Conservation (phyloP, 441 rosid genomes). For the Croton setiger region DNA sequence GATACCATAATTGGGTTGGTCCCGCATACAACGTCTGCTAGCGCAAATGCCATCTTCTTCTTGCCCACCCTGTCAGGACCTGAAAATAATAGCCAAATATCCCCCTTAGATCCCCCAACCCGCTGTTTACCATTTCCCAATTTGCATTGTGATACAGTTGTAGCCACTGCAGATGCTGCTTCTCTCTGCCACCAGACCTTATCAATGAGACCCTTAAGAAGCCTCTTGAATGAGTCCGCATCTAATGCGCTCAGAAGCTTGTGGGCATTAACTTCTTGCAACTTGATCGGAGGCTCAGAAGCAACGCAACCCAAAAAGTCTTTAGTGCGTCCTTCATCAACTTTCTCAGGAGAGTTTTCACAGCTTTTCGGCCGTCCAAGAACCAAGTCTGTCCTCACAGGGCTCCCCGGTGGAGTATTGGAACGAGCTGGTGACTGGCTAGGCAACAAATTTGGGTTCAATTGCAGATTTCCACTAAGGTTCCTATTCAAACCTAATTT, state of each 20-base stretch:
- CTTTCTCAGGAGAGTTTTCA: slow-evolving; percentile 36
- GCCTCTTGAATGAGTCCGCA: slow-evolving; percentile 71
- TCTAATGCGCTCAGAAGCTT: slow-evolving; percentile 46
- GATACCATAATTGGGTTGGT: slow-evolving; percentile 50
- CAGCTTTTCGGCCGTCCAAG: slow-evolving; percentile 58
- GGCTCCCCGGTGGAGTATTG: slow-evolving; percentile 61
- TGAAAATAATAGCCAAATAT: slow-evolving; percentile 71
- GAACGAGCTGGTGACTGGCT: slow-evolving; percentile 28
- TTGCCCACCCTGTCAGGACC: slow-evolving; percentile 91
- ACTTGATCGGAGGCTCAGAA: slow-evolving; percentile 49
- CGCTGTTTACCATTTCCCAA: slow-evolving; percentile 62
- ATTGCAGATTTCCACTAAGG: slow-evolving; percentile 34
- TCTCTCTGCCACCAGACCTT: slow-evolving; percentile 95
- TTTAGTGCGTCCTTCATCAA: slow-evolving; percentile 36
- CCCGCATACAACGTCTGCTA: slow-evolving; percentile 58
- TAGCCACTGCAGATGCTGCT: slow-evolving; percentile 78
- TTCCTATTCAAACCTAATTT: slow-evolving; percentile 48
- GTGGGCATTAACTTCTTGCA: slow-evolving; percentile 39
- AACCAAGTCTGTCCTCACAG: slow-evolving; percentile 77
- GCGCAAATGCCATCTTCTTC: slow-evolving; percentile 76
- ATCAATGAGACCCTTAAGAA: slow-evolving; percentile 66
- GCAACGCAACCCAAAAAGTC: slow-evolving; percentile 67
- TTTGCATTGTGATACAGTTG: slow-evolving; percentile 63
- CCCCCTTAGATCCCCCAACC: slow-evolving; percentile 55
- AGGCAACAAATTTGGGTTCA: slow-evolving; percentile 33